Percentiles rank a stretch among this genome's conserved stretches.
Evolutionary conservation across 148 eudicot genomes (phyloP).

Genomic region (Camellia sinensis): DNA sequence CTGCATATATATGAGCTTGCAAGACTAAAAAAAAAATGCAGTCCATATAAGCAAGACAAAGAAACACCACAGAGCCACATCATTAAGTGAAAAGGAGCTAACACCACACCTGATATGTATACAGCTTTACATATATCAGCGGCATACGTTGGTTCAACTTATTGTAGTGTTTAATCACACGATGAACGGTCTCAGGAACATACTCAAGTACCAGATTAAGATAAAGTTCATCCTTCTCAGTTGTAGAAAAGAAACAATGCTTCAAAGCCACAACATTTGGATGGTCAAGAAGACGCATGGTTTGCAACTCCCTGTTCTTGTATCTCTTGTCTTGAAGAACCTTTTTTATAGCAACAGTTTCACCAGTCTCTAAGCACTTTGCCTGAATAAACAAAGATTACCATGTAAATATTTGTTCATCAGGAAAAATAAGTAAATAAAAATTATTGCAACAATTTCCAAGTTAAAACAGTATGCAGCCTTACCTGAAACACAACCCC

Average conservation of each 20-base stretch:
- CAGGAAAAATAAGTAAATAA: background rate
- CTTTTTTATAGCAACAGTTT: constrained; percentile 81
- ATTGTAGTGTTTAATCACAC: constrained; percentile 65
- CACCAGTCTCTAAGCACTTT: constrained; percentile 78
- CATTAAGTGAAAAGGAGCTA: background rate
- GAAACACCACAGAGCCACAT: background rate
- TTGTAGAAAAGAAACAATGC: constrained; percentile 83
- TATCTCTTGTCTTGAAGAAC: constrained; percentile 83
- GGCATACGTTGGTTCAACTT: constrained; percentile 77
- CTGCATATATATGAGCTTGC: no score
- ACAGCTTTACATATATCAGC: constrained; percentile 66
- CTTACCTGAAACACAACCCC: constrained; percentile 65
- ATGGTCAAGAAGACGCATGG: constrained; percentile 79
- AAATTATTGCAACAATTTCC: background rate
- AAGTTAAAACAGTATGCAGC: background rate
- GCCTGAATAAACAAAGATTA: constrained; percentile 39
- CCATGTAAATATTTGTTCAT: background rate
- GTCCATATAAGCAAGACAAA: background rate
- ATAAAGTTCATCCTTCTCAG: constrained; percentile 77
- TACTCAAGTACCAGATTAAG: constrained; percentile 79
- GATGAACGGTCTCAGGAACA: constrained; percentile 77
- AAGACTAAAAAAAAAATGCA: background rate
- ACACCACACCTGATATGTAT: constrained; percentile 72
- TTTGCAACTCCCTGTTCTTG: constrained; percentile 80
- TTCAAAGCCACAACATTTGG: constrained; percentile 71